Evolutionary conservation across 139 green algal genomes (phyloP), one percentile per base, ranked within the genome.

Genomic region (Chlamydomonas eustigma): DNA sequence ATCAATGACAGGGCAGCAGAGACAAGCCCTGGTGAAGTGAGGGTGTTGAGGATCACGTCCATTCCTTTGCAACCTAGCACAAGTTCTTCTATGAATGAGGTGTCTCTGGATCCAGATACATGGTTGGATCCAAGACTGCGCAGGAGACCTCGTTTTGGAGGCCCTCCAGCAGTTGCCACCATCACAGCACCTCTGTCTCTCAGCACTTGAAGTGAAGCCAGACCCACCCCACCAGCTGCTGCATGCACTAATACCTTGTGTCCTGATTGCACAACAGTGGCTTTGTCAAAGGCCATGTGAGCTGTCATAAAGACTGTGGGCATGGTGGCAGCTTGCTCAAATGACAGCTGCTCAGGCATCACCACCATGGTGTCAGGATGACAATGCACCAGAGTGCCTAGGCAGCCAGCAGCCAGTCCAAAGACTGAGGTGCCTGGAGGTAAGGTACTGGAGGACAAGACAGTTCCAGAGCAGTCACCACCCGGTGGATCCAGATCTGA

Each of bases 11-110:
- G 68, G 4, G 87, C 90, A 5, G 80, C 91, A 1, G 80, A 85
- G 64, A 96, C 92, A 84, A 97, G 90, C 66, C 91, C 92, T 1
- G 90, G 86, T 34, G 82, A 90, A n/a, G 92, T 97, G 76, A 97
- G 81, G 3, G 85, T 92, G 85, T 97, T 96, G 33, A 97, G 79
- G 39, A 88, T 80, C 44, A 87, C 78, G 52, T 89, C 73, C 32
- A 81, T 64, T 8, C 39, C 74, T 80, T 84, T 44, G 51, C n/a
- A 28, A 64, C 36, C 33, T 12, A 72, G 2, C 34, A 33, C 71
- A 39, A 83, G 37, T 35, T 91, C 83, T 24, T 86, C 77, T 24
- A 80, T 83, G 85, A 93, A 95, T 3, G 30, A n/a, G 1, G 88
- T 87, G 79, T 93, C 88, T 8, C 92, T 84, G 3, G 88, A 94